phyloP scores from a whole-genome alignment of 2,329 filamentous ascomycete species.

The Metarhizium anisopliae region DNA sequence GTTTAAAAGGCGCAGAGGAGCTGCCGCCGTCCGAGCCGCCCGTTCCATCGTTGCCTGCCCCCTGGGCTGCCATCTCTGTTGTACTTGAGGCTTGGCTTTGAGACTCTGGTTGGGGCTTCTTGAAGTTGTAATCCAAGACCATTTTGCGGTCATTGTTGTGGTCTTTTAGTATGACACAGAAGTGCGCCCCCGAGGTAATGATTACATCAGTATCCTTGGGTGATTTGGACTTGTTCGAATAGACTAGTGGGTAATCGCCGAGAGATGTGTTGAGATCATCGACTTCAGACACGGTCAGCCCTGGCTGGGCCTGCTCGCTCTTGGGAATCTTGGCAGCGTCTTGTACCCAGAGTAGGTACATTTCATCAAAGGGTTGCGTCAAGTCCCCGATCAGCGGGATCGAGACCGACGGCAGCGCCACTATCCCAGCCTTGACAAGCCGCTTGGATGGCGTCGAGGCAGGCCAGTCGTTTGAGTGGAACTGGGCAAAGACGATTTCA shows the following conservation, averaged over 20 bases:
- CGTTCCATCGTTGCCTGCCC: constrained; percentile 1
- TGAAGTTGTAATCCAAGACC: constrained; percentile 10
- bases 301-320: not conserved
- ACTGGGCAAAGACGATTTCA: not conserved
- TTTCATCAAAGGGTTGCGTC: not conserved
- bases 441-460: not conserved
- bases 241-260: not conserved
- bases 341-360: not conserved
- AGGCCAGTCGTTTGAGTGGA: not conserved
- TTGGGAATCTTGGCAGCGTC: not conserved
- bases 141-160: not conserved
- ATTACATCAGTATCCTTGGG: not conserved
- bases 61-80: not conserved
- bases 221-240: not conserved
- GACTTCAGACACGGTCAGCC: not conserved
- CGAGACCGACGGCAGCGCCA: not conserved
- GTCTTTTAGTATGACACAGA: not conserved
- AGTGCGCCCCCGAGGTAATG: not conserved
- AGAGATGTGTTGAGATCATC: not conserved
- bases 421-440: not conserved
- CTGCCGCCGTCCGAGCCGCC: not conserved
- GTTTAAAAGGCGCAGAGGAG: constrained; percentile 17
- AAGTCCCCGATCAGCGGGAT: not conserved
- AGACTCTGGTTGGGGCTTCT: constrained; percentile 4
- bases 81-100: not conserved